Evolutionary conservation across 1,284 basidiomycete species (phyloP), one percentile per base, ranked within the genome.

Genomic region (Rugosomyces carneus): DNA sequence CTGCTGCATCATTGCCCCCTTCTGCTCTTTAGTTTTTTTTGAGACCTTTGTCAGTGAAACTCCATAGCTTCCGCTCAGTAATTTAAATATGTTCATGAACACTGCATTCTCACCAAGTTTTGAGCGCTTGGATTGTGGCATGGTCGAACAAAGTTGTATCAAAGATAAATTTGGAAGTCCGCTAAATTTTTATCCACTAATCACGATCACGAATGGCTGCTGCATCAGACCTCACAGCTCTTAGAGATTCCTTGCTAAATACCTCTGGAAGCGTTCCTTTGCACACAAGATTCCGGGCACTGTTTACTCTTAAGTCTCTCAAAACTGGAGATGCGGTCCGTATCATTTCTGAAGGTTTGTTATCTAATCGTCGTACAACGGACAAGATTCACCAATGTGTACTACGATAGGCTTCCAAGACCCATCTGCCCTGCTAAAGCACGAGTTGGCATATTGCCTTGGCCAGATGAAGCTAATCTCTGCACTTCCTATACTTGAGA

Each of bases 371-470:
- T 18, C 36, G 27, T 29, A 21, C 6, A 26, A 19, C 29, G 9
- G 32, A 18, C 26, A 29, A n/a, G 26, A 9, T 48, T 54, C 13
- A 15, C 13, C 13, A 29, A 29, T 29, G 2, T 29, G 38, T 36
- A 26, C 20, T 15, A 38, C 44, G 47, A 37, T 58, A 93, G 94
- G 89, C 15, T 92, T 98, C 61, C 65, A 70, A 27, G 93, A 96
- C 64, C 78, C 84, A 13, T 96, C 93, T 37, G 90, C 93, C 5
- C 68, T 99, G 41, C 78, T 99, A 40, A 98, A 97, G 64, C 95
- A 99, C 65, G 95, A 99, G 63, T 77, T 99, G 2, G 95, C 95
- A 1, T 99, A 99, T 63, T 95, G 94, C 53, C 78, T 99, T 1
- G 95, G 95, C 0, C 95, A 99, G 68, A 89, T 96, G 61, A 83